Evolutionary conservation across 2,329 filamentous ascomycete species (phyloP), one percentile per base, ranked within the genome.

Genomic region (Xylariaceae sp.): DNA sequence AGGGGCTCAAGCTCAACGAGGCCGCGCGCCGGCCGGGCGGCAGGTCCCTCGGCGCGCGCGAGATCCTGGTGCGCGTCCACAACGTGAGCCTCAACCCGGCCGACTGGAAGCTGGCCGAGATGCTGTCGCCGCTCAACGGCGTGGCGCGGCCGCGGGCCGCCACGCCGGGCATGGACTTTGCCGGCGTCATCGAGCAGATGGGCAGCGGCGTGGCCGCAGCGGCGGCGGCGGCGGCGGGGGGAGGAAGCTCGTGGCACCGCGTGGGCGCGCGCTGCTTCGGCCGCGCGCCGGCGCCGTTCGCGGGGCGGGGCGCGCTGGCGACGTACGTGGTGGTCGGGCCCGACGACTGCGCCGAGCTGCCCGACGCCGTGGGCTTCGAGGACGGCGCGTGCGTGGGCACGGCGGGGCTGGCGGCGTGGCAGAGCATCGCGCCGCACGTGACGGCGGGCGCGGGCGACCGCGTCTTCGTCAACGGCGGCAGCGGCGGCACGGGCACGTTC

Each of bases 391-490:
- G 55, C 9, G 37, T 68, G 9, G 64, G 61, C 2, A 61, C 67
- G 2, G 67, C 67, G 0, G 69, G 57, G 1, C 46, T 63, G 39
- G 70, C 69, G 3, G 65, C 68, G 3, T 67, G 65, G 39, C 65
- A 72, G 47, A 49, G 54, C 19, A 56, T 74, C 16, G 51, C 69
- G n/a, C 61, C 63, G 1, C 53, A 64, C 36, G 24, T 26, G 7
- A 63, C 69, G 29, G 60, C 67, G 26, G 60, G 60, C 15, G 59
- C 66, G 23, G 60, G 60, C 19, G 64, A 72, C 32, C 69, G 65
- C 44, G 63, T 83, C 6, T 75, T 82, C 46, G 69, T 82, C 52
- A 81, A 82, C 43, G 77, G 76, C 10, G 77, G 76, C 0, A 74
- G 67, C 5, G 79, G 79, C 8, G 78, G 78, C 0, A 69, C 65